Conservation (phyloP, 2,329 filamentous ascomycete genomes). For the Fusarium nygamai region DNA sequence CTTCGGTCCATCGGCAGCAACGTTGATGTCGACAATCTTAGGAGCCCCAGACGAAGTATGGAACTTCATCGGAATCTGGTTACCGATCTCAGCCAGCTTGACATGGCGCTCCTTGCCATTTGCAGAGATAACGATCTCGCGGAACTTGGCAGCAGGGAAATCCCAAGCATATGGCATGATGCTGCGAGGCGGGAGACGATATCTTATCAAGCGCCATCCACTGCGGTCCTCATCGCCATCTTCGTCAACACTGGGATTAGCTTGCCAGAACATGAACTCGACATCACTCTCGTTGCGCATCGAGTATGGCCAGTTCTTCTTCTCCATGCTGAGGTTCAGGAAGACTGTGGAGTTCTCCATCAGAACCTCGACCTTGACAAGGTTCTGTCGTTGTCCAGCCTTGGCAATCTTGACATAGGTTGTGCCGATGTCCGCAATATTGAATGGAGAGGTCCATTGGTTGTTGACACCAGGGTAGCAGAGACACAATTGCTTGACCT, state of each 20-base stretch:
- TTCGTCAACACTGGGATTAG: conserved; percentile 91
- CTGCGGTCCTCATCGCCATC: conserved; percentile 85
- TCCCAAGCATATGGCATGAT: conserved; percentile 99
- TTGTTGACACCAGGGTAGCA: conserved; percentile 96
- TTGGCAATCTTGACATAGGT: conserved; percentile 95
- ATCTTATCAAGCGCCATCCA: conserved; percentile 91
- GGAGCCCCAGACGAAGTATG: conserved; percentile 72
- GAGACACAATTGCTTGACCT: conserved; percentile 88
- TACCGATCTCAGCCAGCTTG: conserved; percentile 95
- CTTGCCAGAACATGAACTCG: conserved; percentile 96
- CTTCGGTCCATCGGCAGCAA: conserved; percentile 93
- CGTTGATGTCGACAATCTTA: conserved; percentile 96
- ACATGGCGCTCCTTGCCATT: conserved; percentile 78
- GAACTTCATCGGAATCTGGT: conserved; percentile 93
- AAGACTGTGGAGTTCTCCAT: conserved; percentile 96
- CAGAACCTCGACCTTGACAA: conserved; percentile 88
- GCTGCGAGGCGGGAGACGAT: conserved; percentile 89
- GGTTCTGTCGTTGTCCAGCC: conserved; percentile 85
- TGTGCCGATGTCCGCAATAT: conserved; percentile 93
- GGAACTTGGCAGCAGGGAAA: conserved; percentile 96
- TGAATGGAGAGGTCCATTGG: conserved; percentile 97
- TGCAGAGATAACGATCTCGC: conserved; percentile 80
- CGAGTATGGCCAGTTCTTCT: conserved; percentile 96
- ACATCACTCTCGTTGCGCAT: conserved; percentile 98
- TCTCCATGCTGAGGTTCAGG: conserved; percentile 88